Evolutionary conservation across 768 basidiomycete species (phyloP).

Genomic region (Lactarius psammicola): DNA sequence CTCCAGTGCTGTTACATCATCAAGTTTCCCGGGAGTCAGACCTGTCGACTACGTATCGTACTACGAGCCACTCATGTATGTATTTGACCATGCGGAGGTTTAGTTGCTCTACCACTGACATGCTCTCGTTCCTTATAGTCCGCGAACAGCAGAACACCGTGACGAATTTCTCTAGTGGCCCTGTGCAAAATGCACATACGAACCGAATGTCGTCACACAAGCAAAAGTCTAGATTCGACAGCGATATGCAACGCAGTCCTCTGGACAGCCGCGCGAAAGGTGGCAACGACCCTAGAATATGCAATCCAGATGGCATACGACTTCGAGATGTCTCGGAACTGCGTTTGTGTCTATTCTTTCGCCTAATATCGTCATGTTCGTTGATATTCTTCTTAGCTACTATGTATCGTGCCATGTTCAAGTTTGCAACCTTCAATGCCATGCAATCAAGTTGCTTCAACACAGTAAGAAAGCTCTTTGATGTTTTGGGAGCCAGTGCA

Average conservation of each 20-base stretch:
- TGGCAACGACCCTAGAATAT: background rate
- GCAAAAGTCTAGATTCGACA: background rate
- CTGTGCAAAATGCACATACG: background rate
- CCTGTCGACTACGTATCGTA: background rate
- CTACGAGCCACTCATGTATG: conserved; percentile 10
- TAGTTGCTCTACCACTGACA: background rate
- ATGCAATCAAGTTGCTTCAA: conserved; percentile 85
- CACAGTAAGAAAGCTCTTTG: conserved; percentile 46
- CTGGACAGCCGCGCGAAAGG: background rate
- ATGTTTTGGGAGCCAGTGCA: background rate
- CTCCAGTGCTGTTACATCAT: background rate
- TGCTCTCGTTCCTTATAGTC: conserved; percentile 1
- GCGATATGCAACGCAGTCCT: background rate
- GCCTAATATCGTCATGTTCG: background rate
- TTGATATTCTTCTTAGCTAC: conserved; percentile 56
- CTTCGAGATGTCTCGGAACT: conserved; percentile 67
- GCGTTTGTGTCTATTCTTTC: conserved; percentile 51
- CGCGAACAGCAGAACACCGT: background rate
- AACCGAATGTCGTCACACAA: background rate
- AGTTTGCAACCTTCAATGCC: conserved; percentile 88
- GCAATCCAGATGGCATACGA: conserved; percentile 44
- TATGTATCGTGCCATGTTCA: conserved; percentile 76
- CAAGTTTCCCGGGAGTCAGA: background rate
- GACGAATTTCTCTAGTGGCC: background rate
- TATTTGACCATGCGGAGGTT: background rate